Conservation (phyloP, 1,139 yeast genomes). For the Pichia kudriavzevii region DNA sequence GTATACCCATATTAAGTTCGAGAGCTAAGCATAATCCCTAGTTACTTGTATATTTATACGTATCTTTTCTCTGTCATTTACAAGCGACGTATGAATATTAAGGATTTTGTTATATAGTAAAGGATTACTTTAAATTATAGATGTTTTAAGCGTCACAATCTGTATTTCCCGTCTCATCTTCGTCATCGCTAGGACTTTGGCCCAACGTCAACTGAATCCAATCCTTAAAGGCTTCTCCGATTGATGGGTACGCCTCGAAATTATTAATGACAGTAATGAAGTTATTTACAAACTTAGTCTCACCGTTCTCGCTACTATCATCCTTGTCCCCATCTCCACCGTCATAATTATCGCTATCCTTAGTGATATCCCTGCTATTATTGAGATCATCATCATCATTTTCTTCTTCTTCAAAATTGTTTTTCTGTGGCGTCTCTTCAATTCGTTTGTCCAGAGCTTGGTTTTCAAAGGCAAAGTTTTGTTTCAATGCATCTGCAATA, state of each 20-base stretch:
- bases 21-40: conserved; percentile 13
- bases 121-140: background rate
- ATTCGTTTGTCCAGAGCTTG: no score
- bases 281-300: no score
- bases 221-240: conserved; percentile 29
- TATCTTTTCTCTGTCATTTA: background rate
- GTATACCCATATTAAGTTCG: conserved; percentile 27
- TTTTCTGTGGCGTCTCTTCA: no score
- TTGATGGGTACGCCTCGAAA: conserved; percentile 27
- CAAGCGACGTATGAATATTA: no score
- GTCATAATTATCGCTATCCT: conserved; percentile 12
- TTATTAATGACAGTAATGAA: conserved; percentile 28
- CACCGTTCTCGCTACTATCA: no score
- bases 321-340: conserved; percentile 23
- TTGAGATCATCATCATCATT: background rate
- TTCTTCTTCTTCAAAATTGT: no score
- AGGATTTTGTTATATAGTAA: background rate
- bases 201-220: conserved; percentile 23
- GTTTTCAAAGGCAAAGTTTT: conserved; percentile 26
- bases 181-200: conserved; percentile 7
- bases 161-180: conserved; percentile 1
- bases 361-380: conserved; percentile 6
- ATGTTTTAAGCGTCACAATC: conserved; percentile 1
- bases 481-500: conserved; percentile 22
- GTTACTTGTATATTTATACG: background rate